phyloP scores from a whole-genome alignment of 306 rosid species.

The Pterocarpus macrocarpus region DNA sequence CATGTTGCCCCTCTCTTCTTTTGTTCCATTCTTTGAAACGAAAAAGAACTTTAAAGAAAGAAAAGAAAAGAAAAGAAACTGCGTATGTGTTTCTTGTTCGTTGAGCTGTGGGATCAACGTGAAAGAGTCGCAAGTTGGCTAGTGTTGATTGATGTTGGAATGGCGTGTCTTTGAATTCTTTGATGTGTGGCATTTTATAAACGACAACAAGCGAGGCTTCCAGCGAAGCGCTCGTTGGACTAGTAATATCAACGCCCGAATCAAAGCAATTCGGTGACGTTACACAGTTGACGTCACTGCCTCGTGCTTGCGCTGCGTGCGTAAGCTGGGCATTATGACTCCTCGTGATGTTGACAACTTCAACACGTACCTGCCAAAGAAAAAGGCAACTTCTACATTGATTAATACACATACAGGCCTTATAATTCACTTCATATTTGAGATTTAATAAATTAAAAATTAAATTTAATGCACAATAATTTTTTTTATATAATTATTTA shows the following conservation, averaged over 20 bases:
- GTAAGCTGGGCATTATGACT: not conserved
- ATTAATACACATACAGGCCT: too few relatives aligned
- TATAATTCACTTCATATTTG: too few relatives aligned
- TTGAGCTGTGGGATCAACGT: constrained; percentile 1
- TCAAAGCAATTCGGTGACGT: not conserved
- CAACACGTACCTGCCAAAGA: too few relatives aligned
- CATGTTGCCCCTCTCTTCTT: not conserved
- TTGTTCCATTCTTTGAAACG: constrained; percentile 20
- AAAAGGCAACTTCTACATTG: too few relatives aligned
- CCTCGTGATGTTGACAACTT: not conserved
- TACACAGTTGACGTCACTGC: not conserved
- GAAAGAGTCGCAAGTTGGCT: not conserved
- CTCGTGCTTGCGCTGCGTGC: not conserved
- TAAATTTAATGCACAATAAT: too few relatives aligned
- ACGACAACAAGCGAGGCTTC: not conserved
- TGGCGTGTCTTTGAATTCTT: not conserved
- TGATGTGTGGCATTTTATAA: not conserved
- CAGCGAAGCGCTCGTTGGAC: not conserved
- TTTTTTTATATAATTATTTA: too few relatives aligned
- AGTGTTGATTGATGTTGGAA: not conserved
- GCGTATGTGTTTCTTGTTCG: not conserved
- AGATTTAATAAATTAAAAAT: too few relatives aligned
- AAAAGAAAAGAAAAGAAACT: too few relatives aligned
- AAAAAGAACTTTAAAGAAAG: too few relatives aligned
- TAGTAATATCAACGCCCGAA: not conserved